Evolutionary conservation across 768 basidiomycete genomes (phyloP).

Genomic region (Phanerochaete carnosa): DNA sequence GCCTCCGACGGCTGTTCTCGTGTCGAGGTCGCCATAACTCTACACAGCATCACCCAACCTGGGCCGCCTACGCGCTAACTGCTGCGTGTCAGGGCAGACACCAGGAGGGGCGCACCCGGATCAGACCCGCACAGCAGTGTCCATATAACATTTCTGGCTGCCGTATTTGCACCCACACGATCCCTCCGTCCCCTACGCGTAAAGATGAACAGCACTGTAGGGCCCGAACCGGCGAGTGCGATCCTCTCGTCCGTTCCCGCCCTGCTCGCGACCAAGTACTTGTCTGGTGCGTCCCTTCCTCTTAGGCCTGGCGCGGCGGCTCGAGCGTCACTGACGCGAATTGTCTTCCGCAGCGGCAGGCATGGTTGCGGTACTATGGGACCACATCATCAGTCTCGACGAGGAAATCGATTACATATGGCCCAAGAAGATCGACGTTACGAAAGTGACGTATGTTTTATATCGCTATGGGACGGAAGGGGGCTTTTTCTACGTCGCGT

Average conservation of each 20-base stretch:
- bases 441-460: background rate
- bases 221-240: too few relatives aligned
- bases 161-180: too few relatives aligned
- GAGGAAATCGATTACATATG: slow-evolving; percentile 5
- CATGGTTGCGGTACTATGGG: slow-evolving; percentile 1
- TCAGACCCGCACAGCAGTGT: too few relatives aligned
- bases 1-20: too few relatives aligned
- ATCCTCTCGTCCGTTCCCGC: background rate
- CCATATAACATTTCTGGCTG: too few relatives aligned
- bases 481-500: slow-evolving; percentile 4
- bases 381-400: background rate
- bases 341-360: background rate
- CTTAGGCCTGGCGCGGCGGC: background rate
- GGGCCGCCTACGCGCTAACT: too few relatives aligned
- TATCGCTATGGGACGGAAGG: slow-evolving; percentile 9
- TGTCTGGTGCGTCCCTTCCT: background rate
- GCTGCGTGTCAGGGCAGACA: too few relatives aligned
- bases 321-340: background rate
- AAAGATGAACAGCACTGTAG: too few relatives aligned
- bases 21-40: too few relatives aligned
- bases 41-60: too few relatives aligned
- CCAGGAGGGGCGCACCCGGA: too few relatives aligned
- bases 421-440: background rate
- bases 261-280: slow-evolving; percentile 1
- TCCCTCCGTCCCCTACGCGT: too few relatives aligned